Percentiles rank a stretch among this genome's conserved stretches.
These are phyloP conservation scores for Kregervanrija delftensis DNA, from an alignment of 805 yeast species.

Conservation along the genomic window DNA sequence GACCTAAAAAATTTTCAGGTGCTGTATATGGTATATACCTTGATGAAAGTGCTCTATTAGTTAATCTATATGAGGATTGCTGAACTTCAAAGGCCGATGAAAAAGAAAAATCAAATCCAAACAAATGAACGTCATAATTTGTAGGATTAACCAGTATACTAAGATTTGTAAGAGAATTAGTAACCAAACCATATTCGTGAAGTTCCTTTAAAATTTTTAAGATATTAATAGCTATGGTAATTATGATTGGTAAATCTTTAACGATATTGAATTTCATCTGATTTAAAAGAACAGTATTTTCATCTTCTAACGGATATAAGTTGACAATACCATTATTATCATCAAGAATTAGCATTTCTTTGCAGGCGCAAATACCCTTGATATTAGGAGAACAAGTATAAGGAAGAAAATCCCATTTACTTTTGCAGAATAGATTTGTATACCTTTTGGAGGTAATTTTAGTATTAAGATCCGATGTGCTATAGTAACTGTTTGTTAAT, in stretches of 20 bases:
- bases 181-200: slow-evolving; percentile 38
- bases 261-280: slow-evolving; percentile 1
- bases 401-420: slow-evolving; percentile 5
- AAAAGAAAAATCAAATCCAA: slow-evolving; percentile 45
- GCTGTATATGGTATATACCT: slow-evolving; percentile 41
- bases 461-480: slow-evolving; percentile 5
- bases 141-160: slow-evolving; percentile 30
- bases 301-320: slow-evolving; percentile 3
- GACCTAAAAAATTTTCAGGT: slow-evolving; percentile 42
- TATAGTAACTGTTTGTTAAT: slow-evolving; percentile 9
- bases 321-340: slow-evolving; percentile 4
- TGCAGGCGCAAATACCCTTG: slow-evolving; percentile 5
- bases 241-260: slow-evolving; percentile 17
- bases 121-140: slow-evolving; percentile 30
- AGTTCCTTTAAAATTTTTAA: slow-evolving; percentile 22
- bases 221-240: slow-evolving; percentile 17
- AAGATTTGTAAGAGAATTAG: slow-evolving; percentile 39
- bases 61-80: slow-evolving; percentile 33
- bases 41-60: slow-evolving; percentile 31
- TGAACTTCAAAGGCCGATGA: slow-evolving; percentile 35
- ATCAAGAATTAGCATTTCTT: slow-evolving; percentile 1
- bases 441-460: not conserved
- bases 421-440: not conserved
- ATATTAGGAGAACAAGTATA: slow-evolving; percentile 7
- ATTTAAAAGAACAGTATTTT: not conserved